Percentiles rank a stretch among this genome's conserved stretches.
Conservation (phyloP, 768 basidiomycete genomes). For the Boletus pseudo-olivaceus region DNA sequence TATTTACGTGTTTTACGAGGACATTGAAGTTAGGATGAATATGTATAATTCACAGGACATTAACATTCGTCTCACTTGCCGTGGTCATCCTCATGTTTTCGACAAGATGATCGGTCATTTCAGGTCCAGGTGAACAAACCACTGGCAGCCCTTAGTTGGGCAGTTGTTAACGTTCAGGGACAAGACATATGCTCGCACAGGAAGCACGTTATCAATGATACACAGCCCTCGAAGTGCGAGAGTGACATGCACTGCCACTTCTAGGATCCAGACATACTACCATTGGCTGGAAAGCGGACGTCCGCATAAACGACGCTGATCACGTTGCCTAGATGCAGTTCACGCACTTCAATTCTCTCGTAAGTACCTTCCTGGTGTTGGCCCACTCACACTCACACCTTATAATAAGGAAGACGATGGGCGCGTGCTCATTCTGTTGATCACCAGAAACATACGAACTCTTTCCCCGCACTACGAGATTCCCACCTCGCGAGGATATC, state of each 20-base stretch:
- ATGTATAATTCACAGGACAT: conserved; percentile 3
- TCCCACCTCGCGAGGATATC: neutral
- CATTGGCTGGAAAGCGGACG: neutral
- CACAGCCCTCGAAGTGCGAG: neutral
- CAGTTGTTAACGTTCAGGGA: neutral
- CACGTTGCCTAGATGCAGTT: neutral
- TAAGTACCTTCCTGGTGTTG: no score
- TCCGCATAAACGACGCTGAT: neutral
- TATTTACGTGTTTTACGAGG: neutral
- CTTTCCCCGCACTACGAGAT: neutral
- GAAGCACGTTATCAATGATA: neutral
- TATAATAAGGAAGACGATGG: no score
- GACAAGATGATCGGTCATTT: neutral
- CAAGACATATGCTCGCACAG: neutral
- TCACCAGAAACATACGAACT: no score
- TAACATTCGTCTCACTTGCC: neutral
- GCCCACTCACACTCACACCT: no score
- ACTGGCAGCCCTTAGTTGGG: neutral
- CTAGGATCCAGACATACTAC: neutral
- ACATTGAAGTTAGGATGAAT: neutral
- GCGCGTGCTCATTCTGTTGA: no score
- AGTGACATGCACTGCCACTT: neutral
- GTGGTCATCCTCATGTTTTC: neutral
- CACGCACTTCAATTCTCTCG: no score
- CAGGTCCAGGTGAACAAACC: neutral